These are phyloP conservation scores for Spizellomyces punctatus DNA, from an alignment of 192 early-diverging fungal species.

Conservation along the genomic window DNA sequence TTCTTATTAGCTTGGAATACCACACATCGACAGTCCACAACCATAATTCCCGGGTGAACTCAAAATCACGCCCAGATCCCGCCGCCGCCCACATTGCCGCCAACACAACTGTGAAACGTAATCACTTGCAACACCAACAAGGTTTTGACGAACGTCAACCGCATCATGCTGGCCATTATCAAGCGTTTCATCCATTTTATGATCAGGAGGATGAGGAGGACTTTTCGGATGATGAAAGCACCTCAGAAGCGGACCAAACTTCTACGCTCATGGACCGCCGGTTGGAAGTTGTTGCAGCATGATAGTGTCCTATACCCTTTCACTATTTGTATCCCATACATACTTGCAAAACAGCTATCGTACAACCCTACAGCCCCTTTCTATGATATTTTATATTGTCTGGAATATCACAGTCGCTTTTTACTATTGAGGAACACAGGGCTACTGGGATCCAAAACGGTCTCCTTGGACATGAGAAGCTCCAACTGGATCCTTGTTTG, in stretches of 20 bases:
- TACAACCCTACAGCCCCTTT: no score
- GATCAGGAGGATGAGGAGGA: conserved; percentile 9
- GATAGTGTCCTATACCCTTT: no score
- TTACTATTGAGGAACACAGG: neutral
- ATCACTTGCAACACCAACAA: neutral
- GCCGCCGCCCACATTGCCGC: conserved; percentile 7
- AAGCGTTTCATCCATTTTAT: conserved; percentile 8
- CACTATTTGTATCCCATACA: no score
- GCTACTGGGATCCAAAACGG: neutral
- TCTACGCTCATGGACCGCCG: no score
- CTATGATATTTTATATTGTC: neutral
- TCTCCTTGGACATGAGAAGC: conserved; percentile 40
- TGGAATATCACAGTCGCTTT: neutral
- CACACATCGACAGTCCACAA: conserved; percentile 28
- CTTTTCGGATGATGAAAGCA: neutral
- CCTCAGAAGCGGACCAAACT: no score
- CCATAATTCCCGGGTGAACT: neutral
- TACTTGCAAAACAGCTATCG: no score
- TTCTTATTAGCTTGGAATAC: conserved; percentile 5
- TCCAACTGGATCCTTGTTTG: conserved; percentile 54
- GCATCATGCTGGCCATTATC: conserved; percentile 11
- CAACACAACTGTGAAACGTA: neutral
- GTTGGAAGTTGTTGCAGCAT: no score
- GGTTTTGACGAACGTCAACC: conserved; percentile 19
- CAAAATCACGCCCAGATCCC: neutral